These are phyloP conservation scores for Phallus indusiatus DNA, from an alignment of 768 basidiomycete species.

Conservation along the genomic window DNA sequence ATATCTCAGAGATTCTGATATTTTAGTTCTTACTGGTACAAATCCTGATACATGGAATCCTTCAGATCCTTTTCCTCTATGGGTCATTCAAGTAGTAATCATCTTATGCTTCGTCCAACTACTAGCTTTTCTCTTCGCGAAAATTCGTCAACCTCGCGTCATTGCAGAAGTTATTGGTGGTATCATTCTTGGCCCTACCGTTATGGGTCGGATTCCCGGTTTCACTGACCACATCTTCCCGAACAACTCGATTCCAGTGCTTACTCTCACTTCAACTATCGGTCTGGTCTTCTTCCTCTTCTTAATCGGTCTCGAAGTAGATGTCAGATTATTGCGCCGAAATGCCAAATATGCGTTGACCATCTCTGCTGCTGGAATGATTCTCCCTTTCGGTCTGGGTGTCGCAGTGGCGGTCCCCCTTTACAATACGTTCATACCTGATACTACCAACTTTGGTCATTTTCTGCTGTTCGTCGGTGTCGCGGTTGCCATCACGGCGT, in stretches of 20 bases:
- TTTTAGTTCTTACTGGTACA: slow-evolving; percentile 61
- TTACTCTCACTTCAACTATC: slow-evolving; percentile 66
- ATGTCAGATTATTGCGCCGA: slow-evolving; percentile 54
- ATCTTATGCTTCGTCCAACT: slow-evolving; percentile 75
- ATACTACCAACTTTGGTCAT: slow-evolving; percentile 57
- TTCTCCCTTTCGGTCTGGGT: slow-evolving; percentile 74
- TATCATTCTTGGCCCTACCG: slow-evolving; percentile 60
- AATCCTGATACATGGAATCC: slow-evolving; percentile 58
- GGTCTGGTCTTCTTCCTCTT: slow-evolving; percentile 75
- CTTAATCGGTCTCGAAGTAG: slow-evolving; percentile 79
- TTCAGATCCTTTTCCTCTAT: slow-evolving; percentile 62
- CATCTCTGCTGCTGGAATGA: slow-evolving; percentile 59
- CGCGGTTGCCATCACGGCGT: slow-evolving; percentile 73
- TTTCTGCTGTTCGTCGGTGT: slow-evolving; percentile 83
- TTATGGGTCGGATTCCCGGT: slow-evolving; percentile 55
- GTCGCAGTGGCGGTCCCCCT: slow-evolving; percentile 65
- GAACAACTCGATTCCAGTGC: slow-evolving; percentile 36
- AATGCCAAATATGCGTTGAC: slow-evolving; percentile 48
- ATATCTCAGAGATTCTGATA: too few species aligned
- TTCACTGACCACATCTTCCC: slow-evolving; percentile 43
- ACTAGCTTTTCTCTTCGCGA: slow-evolving; percentile 52
- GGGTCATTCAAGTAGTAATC: slow-evolving; percentile 76
- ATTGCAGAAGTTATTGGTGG: slow-evolving; percentile 91
- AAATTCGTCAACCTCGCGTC: slow-evolving; percentile 82
- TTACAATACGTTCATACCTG: slow-evolving; percentile 57